A percentile compares a stretch with the other conserved stretches of the same genome.
Evolutionary conservation across 352 stramenopile species (phyloP).

Genomic region (Globisporangium radiosum): DNA sequence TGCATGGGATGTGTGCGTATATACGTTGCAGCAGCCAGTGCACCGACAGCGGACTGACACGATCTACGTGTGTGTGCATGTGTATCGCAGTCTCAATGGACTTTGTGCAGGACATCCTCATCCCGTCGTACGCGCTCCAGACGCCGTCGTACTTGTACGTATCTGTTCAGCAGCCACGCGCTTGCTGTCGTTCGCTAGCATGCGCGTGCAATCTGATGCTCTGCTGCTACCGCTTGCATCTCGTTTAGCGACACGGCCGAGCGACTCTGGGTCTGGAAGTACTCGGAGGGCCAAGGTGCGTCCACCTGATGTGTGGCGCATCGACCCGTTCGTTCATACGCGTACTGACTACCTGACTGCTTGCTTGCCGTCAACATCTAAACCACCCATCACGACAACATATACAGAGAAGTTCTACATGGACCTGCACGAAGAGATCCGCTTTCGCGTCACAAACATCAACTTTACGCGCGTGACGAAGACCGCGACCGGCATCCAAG

Average conservation of each 20-base stretch:
- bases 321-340: background rate
- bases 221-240: background rate
- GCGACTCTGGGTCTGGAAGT: slow-evolving; percentile 84
- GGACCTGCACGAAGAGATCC: slow-evolving; percentile 84
- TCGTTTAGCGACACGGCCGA: slow-evolving; percentile 57
- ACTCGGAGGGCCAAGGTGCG: slow-evolving; percentile 68
- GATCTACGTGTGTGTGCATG: background rate
- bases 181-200: background rate
- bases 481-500: slow-evolving; percentile 83
- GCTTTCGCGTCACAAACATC: slow-evolving; percentile 84
- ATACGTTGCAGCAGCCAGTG: background rate
- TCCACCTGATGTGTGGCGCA: too few species aligned
- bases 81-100: slow-evolving; percentile 69
- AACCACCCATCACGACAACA: background rate
- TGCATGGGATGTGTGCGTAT: background rate
- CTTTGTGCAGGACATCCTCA: slow-evolving; percentile 88
- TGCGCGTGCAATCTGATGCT: background rate
- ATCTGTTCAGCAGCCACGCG: background rate
- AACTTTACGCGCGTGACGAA: slow-evolving; percentile 87
- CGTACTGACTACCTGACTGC: too few species aligned
- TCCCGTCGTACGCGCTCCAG: slow-evolving; percentile 83
- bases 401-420: slow-evolving; percentile 78
- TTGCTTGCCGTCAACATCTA: too few species aligned
- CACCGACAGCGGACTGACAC: background rate
- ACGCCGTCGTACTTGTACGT: slow-evolving; percentile 82